A percentile compares a stretch with the other conserved stretches of the same genome.
Evolutionary conservation across 1,284 basidiomycete species (phyloP).

Genomic region (Polyporus tsugae): DNA sequence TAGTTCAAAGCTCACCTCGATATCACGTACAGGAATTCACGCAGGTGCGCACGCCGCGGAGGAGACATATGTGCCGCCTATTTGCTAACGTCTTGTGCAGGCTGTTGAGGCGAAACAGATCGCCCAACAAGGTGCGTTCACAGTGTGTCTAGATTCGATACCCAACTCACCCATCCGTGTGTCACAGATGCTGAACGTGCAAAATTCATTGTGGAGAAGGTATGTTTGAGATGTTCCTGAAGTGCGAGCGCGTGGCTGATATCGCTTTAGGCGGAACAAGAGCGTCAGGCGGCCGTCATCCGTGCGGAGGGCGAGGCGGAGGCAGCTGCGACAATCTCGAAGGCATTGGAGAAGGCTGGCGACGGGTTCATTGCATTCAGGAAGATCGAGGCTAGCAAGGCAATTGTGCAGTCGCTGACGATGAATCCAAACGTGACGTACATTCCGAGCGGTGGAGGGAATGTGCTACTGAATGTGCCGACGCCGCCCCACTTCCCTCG

Average conservation of each 20-base stretch:
- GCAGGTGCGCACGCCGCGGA: conserved; percentile 50
- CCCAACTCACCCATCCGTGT: not conserved
- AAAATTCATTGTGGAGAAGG: conserved; percentile 99
- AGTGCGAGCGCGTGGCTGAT: conserved; percentile 20
- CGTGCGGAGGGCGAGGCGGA: conserved; percentile 99
- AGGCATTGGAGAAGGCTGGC: conserved; percentile 93
- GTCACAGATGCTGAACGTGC: conserved; percentile 91
- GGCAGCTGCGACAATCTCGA: conserved; percentile 93
- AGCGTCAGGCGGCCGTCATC: conserved; percentile 97
- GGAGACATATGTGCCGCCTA: not conserved
- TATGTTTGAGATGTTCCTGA: conserved; percentile 41
- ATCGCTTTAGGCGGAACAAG: conserved; percentile 88
- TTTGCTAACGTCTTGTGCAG: conserved; percentile 42
- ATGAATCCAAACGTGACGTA: conserved; percentile 88
- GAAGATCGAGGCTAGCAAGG: conserved; percentile 98
- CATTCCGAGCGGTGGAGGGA: conserved; percentile 82
- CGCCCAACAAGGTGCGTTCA: conserved; percentile 84
- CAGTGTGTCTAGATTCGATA: not conserved
- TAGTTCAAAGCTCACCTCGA: conserved; percentile 37
- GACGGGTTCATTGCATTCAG: conserved; percentile 96
- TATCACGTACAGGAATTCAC: conserved; percentile 77
- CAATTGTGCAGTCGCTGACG: conserved; percentile 87
- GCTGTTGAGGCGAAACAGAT: conserved; percentile 99
- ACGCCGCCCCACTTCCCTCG: conserved; percentile 45
- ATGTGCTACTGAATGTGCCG: conserved; percentile 86